phyloP scores from a whole-genome alignment of 2,329 filamentous ascomycete genomes.

The Colletotrichum euphorbiae region DNA sequence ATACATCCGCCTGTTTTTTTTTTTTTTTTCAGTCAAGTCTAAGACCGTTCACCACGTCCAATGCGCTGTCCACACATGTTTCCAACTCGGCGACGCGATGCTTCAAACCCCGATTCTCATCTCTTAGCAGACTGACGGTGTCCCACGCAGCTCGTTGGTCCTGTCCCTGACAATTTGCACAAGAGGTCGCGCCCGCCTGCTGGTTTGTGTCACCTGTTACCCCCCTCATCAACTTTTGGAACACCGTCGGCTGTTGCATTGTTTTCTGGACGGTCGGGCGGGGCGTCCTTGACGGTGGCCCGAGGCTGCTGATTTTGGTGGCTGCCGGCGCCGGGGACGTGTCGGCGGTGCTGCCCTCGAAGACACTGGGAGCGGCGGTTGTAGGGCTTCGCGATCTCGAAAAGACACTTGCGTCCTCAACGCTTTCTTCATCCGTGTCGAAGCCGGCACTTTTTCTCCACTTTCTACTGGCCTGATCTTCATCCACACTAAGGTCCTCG shows the following conservation, averaged over 20 bases:
- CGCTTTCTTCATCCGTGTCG: slow-evolving; percentile 65
- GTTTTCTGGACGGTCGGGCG: slow-evolving; percentile 40
- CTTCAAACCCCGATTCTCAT: slow-evolving; percentile 73
- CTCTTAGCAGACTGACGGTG: slow-evolving; percentile 69
- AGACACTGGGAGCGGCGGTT: slow-evolving; percentile 52
- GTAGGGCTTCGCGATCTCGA: slow-evolving; percentile 70
- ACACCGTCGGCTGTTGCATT: slow-evolving; percentile 45
- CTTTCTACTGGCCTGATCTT: slow-evolving; percentile 57
- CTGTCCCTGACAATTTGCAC: slow-evolving; percentile 68
- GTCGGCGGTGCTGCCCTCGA: slow-evolving; percentile 45
- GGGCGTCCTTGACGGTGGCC: background rate
- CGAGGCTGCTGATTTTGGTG: slow-evolving; percentile 40
- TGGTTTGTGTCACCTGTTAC: slow-evolving; percentile 52
- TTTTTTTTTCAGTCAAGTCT: slow-evolving; percentile 49
- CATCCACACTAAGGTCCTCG: slow-evolving; percentile 67
- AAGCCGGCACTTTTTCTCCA: slow-evolving; percentile 56
- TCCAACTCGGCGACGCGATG: slow-evolving; percentile 69
- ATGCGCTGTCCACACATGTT: slow-evolving; percentile 68
- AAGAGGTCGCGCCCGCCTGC: slow-evolving; percentile 49
- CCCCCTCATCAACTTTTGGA: slow-evolving; percentile 58
- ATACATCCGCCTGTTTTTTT: background rate
- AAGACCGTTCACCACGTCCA: slow-evolving; percentile 70
- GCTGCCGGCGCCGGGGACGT: slow-evolving; percentile 37
- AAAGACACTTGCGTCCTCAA: slow-evolving; percentile 68
- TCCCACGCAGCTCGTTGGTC: slow-evolving; percentile 73